phyloP scores from a whole-genome alignment of 2,329 filamentous ascomycete species.

The Scedosporium apiospermum region DNA sequence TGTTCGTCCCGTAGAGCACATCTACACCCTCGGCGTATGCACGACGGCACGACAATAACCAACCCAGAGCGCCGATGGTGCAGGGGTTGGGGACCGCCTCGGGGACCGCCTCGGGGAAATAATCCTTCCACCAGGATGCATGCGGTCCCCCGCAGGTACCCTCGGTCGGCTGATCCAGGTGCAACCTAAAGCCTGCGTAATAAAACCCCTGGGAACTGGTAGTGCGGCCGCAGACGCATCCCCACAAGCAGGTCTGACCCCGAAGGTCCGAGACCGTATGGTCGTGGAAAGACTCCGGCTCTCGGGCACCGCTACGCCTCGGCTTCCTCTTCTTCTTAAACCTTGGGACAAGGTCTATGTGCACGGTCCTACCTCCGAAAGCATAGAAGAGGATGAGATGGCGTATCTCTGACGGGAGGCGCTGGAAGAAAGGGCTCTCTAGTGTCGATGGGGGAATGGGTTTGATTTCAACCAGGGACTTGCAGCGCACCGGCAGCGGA shows the following conservation, averaged over 20 bases:
- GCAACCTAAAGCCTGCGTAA: not conserved
- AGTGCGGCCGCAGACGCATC: not conserved
- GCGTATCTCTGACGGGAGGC: not conserved
- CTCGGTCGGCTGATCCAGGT: not conserved
- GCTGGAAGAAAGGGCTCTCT: not conserved
- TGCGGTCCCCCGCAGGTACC: not conserved
- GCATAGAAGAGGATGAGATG: not conserved
- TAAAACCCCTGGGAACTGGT: not conserved
- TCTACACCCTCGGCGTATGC: not conserved
- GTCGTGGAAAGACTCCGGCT: not conserved
- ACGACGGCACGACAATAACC: not conserved
- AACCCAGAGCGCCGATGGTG: not conserved
- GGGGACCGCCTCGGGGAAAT: not conserved
- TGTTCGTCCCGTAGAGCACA: not conserved
- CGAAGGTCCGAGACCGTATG: not conserved
- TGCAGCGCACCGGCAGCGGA: no score
- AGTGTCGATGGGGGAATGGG: not conserved
- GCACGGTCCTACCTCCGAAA: not conserved
- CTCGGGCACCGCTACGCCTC: not conserved
- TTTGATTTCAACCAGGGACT: not conserved
- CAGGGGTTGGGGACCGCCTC: not conserved
- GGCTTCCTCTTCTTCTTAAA: not conserved
- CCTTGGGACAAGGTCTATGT: not conserved
- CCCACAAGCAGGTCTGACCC: not conserved
- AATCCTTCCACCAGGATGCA: not conserved